Evolutionary conservation across 2,329 filamentous ascomycete species (phyloP), one percentile per base, ranked within the genome.

Genomic region (Penicillium thymicola): DNA sequence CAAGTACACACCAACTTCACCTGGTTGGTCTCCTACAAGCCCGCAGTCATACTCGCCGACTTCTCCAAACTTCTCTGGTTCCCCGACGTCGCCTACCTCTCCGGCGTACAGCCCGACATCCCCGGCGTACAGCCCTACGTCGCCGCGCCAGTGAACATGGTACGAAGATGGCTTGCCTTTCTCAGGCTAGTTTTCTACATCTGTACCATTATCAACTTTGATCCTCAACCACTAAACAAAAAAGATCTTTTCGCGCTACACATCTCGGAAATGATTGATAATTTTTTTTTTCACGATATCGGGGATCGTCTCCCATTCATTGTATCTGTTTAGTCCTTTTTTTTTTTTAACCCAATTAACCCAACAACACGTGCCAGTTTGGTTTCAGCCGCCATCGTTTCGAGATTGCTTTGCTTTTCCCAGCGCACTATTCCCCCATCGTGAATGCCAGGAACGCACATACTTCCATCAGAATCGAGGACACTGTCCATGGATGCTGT

Each of bases 1-100:
- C 21, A 78, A 80, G 70, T 85, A 83, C 67, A 83, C 81, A 34
- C 80, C 81, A 23, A 82, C 80, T 37, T 84, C 81, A 57, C 80
- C 81, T 63, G 78, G 78, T 44, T 79, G 76, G 71, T 75, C 73
- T 55, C 74, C 76, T 21, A 78, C 77, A 42, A 78, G 76, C 55
- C 78, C 78, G 58, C 72, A 77, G 65, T 72, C 73, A 18, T 79
- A 79, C 60, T 82, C 80, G 56, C 81, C 81, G 27, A 79, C 75
- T 37, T 79, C 76, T 59, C 76, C 78, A 34, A 76, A 77, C 59
- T 79, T 79, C 64, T 72, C 75, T 68, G 75, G 75, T 55, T 77
- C 75, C 28, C 74, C 75, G 63, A 77, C 75, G 58, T 76, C 74
- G 47, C 73, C 74, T 44, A 75, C 73, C 7, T 75, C 74, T 51